These are phyloP conservation scores for Fusarium sp. DNA, from an alignment of 2,329 filamentous ascomycete species.

Conservation along the genomic window DNA sequence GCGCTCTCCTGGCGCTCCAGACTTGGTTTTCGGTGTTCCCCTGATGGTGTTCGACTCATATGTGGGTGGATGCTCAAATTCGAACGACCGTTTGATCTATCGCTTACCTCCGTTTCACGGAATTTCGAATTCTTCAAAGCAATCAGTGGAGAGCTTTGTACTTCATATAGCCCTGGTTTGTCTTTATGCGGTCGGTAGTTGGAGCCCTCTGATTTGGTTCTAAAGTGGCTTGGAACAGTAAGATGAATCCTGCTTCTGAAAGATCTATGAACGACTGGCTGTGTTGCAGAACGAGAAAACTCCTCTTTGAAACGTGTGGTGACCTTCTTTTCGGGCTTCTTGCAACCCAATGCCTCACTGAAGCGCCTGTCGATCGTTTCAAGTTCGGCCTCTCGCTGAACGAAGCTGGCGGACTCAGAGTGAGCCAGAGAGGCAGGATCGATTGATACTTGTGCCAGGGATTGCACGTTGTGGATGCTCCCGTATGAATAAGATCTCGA, in stretches of 20 bases:
- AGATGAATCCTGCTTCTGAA: constrained; percentile 56
- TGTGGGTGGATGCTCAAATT: constrained; percentile 39
- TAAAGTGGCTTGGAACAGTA: constrained; percentile 51
- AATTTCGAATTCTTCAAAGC: neutral
- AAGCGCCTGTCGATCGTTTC: constrained; percentile 59
- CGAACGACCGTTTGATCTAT: constrained; percentile 30
- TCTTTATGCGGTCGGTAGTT: neutral
- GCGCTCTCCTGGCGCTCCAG: constrained; percentile 40
- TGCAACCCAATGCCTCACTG: constrained; percentile 51
- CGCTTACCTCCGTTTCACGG: constrained; percentile 7
- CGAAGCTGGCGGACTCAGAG: constrained; percentile 57
- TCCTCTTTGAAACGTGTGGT: constrained; percentile 60
- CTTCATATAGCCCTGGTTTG: neutral
- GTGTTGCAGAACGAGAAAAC: constrained; percentile 43
- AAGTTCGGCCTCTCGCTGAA: constrained; percentile 56
- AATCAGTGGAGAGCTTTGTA: neutral
- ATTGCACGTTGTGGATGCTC: neutral
- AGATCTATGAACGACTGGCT: constrained; percentile 41
- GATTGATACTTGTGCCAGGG: neutral
- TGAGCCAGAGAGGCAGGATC: constrained; percentile 34
- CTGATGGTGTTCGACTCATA: constrained; percentile 19
- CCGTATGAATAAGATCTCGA: neutral
- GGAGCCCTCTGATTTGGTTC: constrained; percentile 28
- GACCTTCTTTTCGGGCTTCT: constrained; percentile 49
- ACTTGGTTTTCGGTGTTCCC: constrained; percentile 23